Conservation (phyloP, 805 yeast genomes). For the Sugiyamaella chiloensis region DNA sequence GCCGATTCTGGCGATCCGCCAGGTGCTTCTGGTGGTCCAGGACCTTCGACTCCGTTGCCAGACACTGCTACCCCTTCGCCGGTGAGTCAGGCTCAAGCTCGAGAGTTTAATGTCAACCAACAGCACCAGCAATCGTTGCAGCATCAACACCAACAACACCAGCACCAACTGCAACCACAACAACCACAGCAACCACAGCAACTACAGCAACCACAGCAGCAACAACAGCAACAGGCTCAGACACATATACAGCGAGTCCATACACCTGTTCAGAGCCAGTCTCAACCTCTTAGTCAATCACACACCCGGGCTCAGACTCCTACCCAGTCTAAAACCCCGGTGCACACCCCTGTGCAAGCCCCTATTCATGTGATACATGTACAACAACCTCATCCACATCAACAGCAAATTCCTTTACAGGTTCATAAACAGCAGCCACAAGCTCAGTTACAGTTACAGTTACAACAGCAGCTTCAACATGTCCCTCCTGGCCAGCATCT, state of each 20-base stretch:
- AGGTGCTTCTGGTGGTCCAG: neutral
- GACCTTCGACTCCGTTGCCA: conserved; percentile 1
- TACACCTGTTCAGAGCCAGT: conserved; percentile 4
- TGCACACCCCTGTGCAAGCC: too few relatives aligned
- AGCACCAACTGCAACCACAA: neutral
- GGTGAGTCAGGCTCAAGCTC: too few relatives aligned
- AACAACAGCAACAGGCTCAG: conserved; percentile 1
- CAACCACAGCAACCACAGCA: neutral
- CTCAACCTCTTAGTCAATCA: too few relatives aligned
- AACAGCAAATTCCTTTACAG: conserved; percentile 4
- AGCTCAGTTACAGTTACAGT: conserved; percentile 35
- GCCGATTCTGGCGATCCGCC: conserved; percentile 3
- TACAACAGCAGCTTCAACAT: conserved; percentile 10
- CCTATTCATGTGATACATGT: too few relatives aligned
- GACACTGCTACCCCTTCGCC: conserved; percentile 1
- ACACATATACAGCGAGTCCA: conserved; percentile 3
- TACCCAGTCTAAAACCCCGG: too few relatives aligned
- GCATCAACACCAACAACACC: neutral
- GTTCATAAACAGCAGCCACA: conserved; percentile 1
- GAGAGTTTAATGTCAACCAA: too few relatives aligned
- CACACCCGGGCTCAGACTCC: too few relatives aligned
- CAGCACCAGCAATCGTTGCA: neutral
- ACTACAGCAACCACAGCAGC: neutral
- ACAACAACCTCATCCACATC: conserved; percentile 7
- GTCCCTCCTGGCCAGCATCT: conserved; percentile 14